Conservation (phyloP, 2,329 filamentous ascomycete genomes). For the Colletotrichum eremochloae region DNA sequence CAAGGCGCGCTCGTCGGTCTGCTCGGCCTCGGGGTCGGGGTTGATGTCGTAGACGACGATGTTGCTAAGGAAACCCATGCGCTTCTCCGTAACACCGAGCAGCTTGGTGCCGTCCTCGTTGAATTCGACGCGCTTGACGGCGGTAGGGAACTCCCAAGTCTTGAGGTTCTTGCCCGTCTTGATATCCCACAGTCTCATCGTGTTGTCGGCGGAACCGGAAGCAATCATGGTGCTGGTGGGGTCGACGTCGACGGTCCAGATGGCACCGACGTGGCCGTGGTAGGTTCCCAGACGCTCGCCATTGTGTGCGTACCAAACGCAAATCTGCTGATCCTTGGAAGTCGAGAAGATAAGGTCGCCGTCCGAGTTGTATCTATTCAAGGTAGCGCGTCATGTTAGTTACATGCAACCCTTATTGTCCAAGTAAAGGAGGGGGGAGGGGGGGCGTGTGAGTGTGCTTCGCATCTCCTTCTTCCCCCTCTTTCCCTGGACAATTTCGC, state of each 20-base stretch:
- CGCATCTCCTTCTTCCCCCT: slow-evolving; percentile 32
- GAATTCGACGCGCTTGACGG: slow-evolving; percentile 98
- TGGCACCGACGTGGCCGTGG: slow-evolving; percentile 94
- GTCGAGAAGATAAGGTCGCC: slow-evolving; percentile 97
- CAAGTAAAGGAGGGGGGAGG: slow-evolving; percentile 3
- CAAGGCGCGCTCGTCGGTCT: slow-evolving; percentile 84
- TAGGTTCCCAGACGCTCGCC: slow-evolving; percentile 98
- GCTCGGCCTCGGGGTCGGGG: slow-evolving; percentile 84
- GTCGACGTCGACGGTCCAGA: slow-evolving; percentile 99
- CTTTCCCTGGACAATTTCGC: slow-evolving; percentile 16
- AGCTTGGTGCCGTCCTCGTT: slow-evolving; percentile 92
- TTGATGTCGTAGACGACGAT: slow-evolving; percentile 94
- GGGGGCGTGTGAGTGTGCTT: not conserved
- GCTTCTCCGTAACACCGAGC: slow-evolving; percentile 97
- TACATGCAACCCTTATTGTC: slow-evolving; percentile 12
- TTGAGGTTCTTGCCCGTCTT: slow-evolving; percentile 93
- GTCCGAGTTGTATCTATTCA: slow-evolving; percentile 84
- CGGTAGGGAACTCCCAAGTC: slow-evolving; percentile 97
- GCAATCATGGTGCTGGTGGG: slow-evolving; percentile 92
- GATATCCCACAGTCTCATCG: slow-evolving; percentile 96
- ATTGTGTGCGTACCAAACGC: slow-evolving; percentile 97
- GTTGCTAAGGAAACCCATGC: slow-evolving; percentile 94
- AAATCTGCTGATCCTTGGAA: slow-evolving; percentile 95
- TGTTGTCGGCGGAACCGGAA: slow-evolving; percentile 97
- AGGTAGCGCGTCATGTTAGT: slow-evolving; percentile 27